Percentiles rank a stretch among this genome's conserved stretches.
Conservation (phyloP, 2,329 filamentous ascomycete genomes). For the Lecanicillium sp. region DNA sequence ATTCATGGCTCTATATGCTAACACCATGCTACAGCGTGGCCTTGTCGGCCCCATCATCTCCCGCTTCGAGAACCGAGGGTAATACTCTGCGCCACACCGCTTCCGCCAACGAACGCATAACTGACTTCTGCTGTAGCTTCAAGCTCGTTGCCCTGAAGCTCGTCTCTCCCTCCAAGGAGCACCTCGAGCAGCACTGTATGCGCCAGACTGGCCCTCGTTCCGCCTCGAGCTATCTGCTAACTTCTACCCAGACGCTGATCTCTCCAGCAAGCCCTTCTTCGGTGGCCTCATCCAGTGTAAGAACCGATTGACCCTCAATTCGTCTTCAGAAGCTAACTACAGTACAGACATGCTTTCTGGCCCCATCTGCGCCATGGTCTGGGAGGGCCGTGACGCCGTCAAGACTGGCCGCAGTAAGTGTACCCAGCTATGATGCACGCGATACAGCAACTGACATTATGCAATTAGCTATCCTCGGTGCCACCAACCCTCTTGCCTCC, state of each 20-base stretch:
- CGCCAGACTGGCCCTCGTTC: constrained; percentile 11
- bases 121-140: constrained; percentile 52
- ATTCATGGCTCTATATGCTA: constrained; percentile 11
- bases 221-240: constrained; percentile 17
- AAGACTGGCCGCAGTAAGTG: constrained; percentile 88
- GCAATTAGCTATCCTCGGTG: constrained; percentile 73
- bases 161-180: constrained; percentile 76
- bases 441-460: constrained; percentile 14
- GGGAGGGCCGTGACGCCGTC: constrained; percentile 97
- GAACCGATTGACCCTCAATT: constrained; percentile 22
- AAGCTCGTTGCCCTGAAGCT: constrained; percentile 99
- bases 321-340: constrained; percentile 10
- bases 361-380: constrained; percentile 98
- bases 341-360: constrained; percentile 85
- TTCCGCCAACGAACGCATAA: constrained; percentile 8
- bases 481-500: constrained; percentile 96
- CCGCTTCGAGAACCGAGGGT: constrained; percentile 96
- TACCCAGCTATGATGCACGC: not conserved
- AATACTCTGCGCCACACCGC: constrained; percentile 19
- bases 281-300: constrained; percentile 82
- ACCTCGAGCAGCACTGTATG: constrained; percentile 93
- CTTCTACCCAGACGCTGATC: constrained; percentile 60
- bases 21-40: constrained; percentile 61
- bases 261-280: constrained; percentile 96
- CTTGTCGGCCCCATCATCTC: constrained; percentile 95